A percentile compares a stretch with the other conserved stretches of the same genome.
Conservation (phyloP, 116 monocot species). For the Thalassia testudinum region DNA sequence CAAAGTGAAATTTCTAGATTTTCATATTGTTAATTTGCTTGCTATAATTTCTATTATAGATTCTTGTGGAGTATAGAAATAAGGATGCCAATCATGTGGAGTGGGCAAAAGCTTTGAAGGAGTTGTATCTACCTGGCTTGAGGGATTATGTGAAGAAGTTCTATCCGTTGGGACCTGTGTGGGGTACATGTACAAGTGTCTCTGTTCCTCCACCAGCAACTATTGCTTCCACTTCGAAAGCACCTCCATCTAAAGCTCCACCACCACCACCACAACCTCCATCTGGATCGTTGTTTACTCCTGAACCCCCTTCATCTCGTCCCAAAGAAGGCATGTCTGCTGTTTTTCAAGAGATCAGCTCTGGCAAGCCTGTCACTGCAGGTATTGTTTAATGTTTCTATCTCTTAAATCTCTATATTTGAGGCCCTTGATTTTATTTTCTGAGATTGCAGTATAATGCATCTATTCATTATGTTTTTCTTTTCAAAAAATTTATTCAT, state of each 20-base stretch:
- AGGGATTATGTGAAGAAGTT: constrained; percentile 78
- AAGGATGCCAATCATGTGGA: constrained; percentile 85
- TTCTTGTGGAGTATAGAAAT: constrained; percentile 84
- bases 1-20: too few relatives aligned
- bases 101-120: constrained; percentile 95
- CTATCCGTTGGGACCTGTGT: constrained; percentile 81
- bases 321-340: constrained; percentile 79
- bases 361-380: constrained; percentile 48
- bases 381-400: constrained; percentile 18
- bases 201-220: constrained; percentile 10
- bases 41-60: constrained; percentile 14
- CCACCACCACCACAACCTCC: constrained; percentile 35
- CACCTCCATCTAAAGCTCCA: constrained; percentile 12
- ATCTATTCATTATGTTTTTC: too few relatives aligned
- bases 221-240: constrained; percentile 15
- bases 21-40: too few relatives aligned
- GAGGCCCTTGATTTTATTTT: background rate
- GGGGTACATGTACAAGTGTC: constrained; percentile 39
- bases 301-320: constrained; percentile 22
- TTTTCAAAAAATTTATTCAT: too few relatives aligned
- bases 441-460: background rate
- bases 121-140: constrained; percentile 80
- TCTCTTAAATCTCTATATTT: background rate
- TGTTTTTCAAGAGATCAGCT: constrained; percentile 78
- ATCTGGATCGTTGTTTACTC: constrained; percentile 7